Evolutionary conservation across 192 early-diverging fungal species (phyloP), one percentile per base, ranked within the genome.

Genomic region (Dimargaris cristalligena): DNA sequence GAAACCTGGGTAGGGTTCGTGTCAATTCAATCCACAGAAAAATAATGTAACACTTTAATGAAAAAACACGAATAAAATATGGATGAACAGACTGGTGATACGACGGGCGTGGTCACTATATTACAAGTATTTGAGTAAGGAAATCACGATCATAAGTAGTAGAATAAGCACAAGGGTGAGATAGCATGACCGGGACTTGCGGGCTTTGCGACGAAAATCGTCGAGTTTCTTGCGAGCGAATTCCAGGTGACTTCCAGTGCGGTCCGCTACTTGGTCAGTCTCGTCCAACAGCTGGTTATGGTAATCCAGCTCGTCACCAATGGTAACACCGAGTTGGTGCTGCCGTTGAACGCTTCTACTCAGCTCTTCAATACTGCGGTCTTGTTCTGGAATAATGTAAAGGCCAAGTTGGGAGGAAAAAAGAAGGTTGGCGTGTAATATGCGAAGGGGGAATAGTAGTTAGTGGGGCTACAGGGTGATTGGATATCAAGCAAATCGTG

Each of bases 201-300:
- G 14, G 25, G 50, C 50, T 26, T 16, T 2, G 2, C 32, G 54
- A 9, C 29, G 31, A 34, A 56, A 56, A 33, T 56, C 34, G 31
- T 56, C 30, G 3, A 56, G 32, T 33, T 20, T 18, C 20, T 33
- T 28, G 14, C 34, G 54, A 33, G 54, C 54, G 34, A 56, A 33
- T 3, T 56, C 16, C 6, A 56, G 23, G 18, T 23, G 54, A 44
- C 62, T 59, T 33, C 65, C 71, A 13, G 81, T 81, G 1, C 63
- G 59, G 64, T 86, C 85, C 4, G 85, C 78, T 32, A 78, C 63
- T 29, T 66, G 66, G 29, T 84, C 82, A 1, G 87, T 89, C 14
- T 89, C 82, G 35, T 84, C 80, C 67, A 89, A 63, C 52, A 87
- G 60, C 22, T 81, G 71, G 22, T 81, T 72, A 64, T 89, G 87